Base-by-base conservation (phyloP, 495 filamentous ascomycete species). In the Haplographium delicatum region DNA sequence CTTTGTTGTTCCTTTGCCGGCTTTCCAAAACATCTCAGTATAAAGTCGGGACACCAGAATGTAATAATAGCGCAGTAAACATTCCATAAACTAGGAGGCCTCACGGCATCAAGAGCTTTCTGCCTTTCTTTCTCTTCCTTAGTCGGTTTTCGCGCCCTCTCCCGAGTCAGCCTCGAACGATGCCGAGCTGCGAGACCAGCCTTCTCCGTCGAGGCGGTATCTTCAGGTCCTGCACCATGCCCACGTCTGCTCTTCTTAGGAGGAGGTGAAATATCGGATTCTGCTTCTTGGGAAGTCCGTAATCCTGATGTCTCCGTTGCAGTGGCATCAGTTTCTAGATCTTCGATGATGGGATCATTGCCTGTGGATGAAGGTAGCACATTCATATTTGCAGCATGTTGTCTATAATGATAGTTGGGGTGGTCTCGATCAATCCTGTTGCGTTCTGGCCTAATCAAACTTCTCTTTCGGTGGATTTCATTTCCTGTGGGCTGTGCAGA, bases 51-150 rank as follows among this genome's bases (percentile, higher is more conserved):
- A 49, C 84, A 86, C 89, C 94, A 96, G 59, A 96, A 97, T 1
- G 93, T 99, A 50, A 99, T 65, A 39, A 96, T 73, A 8, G 83
- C 82, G 63, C 94, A 99, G 72, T 99, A 99, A 2, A 91, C 83
- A 53, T 86, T 91, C 94, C 94, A 99, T 16, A 96, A 59, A 57
- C 86, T 95, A 1, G 89, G 90, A 11, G 90, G 88, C 19, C 80
- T 75, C n/a, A 84, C 71, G 54, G 79, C 67, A 30, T 84, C 77
- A 61, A 88, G 79, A 56, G 79, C 74, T 34, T 79, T 73, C 43
- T 71, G 65, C 25, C 62, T 59, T 27, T 70, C 67, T 60, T 79
- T 84, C 42, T 86, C 78, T 33, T 83, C 75, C 43, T 83, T 82
- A 10, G 79, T 64, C 37, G 75, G 67, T 51, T 76, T 78, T 4